These are phyloP conservation scores for Ophiobolus disseminans DNA, from an alignment of 2,329 filamentous ascomycete species.

Conservation along the genomic window DNA sequence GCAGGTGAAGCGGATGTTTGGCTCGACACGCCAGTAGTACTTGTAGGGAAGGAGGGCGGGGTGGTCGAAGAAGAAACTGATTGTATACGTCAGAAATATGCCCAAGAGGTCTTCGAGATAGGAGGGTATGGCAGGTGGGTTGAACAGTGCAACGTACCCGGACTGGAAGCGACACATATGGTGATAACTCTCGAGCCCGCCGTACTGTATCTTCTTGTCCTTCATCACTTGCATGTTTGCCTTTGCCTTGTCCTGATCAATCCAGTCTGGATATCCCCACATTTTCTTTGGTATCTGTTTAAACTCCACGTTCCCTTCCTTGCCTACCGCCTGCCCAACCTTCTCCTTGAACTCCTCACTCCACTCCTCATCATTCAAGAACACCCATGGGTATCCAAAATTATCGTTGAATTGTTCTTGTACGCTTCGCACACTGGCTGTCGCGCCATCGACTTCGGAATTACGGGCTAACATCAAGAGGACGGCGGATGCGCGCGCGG, in stretches of 20 bases:
- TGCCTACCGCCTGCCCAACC: conserved; percentile 81
- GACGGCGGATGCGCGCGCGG: conserved; percentile 83
- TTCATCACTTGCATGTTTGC: conserved; percentile 80
- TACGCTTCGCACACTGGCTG: conserved; percentile 67
- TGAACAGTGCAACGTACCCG: conserved; percentile 14
- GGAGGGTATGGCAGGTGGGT: not conserved
- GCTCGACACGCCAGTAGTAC: conserved; percentile 97
- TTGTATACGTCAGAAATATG: not conserved
- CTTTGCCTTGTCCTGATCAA: conserved; percentile 44
- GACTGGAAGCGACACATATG: conserved; percentile 97
- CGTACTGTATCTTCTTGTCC: conserved; percentile 81
- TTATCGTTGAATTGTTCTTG: conserved; percentile 94
- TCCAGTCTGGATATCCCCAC: conserved; percentile 82
- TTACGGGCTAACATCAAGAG: conserved; percentile 89
- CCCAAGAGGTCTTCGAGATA: not conserved
- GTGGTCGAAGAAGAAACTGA: conserved; percentile 85
- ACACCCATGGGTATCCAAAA: conserved; percentile 98
- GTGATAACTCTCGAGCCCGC: conserved; percentile 84
- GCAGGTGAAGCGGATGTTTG: conserved; percentile 97
- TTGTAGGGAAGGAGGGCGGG: conserved; percentile 78
- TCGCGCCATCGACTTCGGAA: conserved; percentile 79
- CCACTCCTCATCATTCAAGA: conserved; percentile 94
- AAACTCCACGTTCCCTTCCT: conserved; percentile 71
- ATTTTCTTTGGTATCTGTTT: conserved; percentile 87
- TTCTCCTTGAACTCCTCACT: conserved; percentile 84